Base-by-base conservation (phyloP, 768 basidiomycete genomes). In the Hygrocybe punicea region DNA sequence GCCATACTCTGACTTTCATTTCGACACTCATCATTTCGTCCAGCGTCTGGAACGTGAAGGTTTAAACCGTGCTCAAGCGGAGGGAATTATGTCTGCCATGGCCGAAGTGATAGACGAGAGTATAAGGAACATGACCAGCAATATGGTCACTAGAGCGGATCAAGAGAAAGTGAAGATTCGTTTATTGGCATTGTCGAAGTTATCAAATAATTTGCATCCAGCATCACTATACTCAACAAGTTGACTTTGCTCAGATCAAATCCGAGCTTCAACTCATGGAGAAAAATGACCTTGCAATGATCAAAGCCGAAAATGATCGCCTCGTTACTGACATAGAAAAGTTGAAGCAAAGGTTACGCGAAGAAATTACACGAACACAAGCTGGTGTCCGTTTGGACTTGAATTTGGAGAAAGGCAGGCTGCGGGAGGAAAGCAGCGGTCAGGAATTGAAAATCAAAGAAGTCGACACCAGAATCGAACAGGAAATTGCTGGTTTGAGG, bases 101-200 rank as follows among this genome's bases (percentile, higher is more conserved):
- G 91, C 93, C 11, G 93, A 94, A 64, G 95, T 98, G 59, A 93
- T 99, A 37, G 93, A 97, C 71, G 97, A 99, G 78, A 94, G 92
- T 68, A 87, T 98, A 39, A 82, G 88, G 59, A 96, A 94, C 67
- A 94, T 99, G 93, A 91, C 92, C 37, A 86, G 84, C 63, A 93
- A 93, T 64, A 90, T 98, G 87, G 96, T 98, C 58, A 93, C 91
- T 5, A 93, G 93, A 71, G 86, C 92, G 0, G 93, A 97, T 62
- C 93, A 97, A 69, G 96, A 98, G 73, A 98, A 98, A 84, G 95
- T 89, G 51, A 36, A 79, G 68, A 33, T 33, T 53, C 45, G 21
- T 24, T 14, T 46, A 29, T 5, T 37, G n/a, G 51, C 33, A 24
- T 56, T 33, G 10, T 17, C 34, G 36, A 36, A n/a, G n/a, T n/a